phyloP scores from a whole-genome alignment of 2,329 filamentous ascomycete species.

The Aspergillus sp. region DNA sequence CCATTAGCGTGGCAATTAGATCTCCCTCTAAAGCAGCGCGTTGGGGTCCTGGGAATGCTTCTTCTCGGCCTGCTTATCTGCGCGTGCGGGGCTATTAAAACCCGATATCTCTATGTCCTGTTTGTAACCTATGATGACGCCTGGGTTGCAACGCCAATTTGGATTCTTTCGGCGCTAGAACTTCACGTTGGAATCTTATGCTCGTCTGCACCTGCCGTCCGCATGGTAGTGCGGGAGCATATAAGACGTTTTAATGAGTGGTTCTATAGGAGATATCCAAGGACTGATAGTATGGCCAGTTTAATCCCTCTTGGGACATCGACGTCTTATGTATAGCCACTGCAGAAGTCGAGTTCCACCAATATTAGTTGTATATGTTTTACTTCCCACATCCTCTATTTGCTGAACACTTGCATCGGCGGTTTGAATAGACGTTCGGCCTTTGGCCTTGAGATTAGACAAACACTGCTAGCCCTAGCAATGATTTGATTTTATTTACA shows the following conservation, averaged over 20 bases:
- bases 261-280: too few species aligned
- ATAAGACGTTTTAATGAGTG: too few species aligned
- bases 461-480: too few species aligned
- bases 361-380: too few species aligned
- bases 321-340: too few species aligned
- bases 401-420: neutral
- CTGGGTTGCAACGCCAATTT: neutral
- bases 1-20: neutral
- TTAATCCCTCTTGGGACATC: too few species aligned
- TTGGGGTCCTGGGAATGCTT: neutral
- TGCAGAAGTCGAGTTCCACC: too few species aligned
- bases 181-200: neutral
- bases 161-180: neutral
- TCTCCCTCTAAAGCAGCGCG: neutral
- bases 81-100: neutral
- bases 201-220: neutral
- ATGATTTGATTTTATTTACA: too few species aligned
- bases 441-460: too few species aligned
- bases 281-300: too few species aligned
- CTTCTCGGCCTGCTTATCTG: neutral
- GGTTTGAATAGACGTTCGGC: conserved; percentile 7
- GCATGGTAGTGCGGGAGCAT: too few species aligned
- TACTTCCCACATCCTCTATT: too few species aligned
- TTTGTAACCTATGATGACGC: neutral
- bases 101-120: neutral